A percentile compares a stretch with the other conserved stretches of the same genome.
These are phyloP conservation scores for Elaeis guineensis DNA, from an alignment of 176 grass and related monocot species.

Conservation along the genomic window DNA sequence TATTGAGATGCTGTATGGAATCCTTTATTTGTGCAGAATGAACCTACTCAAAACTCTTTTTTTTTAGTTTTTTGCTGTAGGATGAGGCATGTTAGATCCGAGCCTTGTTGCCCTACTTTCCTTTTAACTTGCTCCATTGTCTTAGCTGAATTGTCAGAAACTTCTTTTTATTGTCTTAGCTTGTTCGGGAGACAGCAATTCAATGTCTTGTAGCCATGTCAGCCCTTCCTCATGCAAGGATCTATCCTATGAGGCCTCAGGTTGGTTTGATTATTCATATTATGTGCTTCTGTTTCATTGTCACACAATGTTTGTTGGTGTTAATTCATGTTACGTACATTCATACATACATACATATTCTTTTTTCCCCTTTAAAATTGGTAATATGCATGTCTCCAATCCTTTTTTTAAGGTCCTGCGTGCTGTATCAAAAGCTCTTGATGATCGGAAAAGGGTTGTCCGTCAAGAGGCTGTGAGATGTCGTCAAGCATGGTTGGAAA, in stretches of 20 bases:
- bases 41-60: too few relatives aligned
- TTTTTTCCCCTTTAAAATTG: too few relatives aligned
- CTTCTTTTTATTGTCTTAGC: constrained; percentile 33
- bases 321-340: too few relatives aligned
- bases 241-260: constrained; percentile 68
- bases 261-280: constrained; percentile 29
- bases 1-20: too few relatives aligned
- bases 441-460: constrained; percentile 73
- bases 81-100: too few relatives aligned
- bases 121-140: not conserved
- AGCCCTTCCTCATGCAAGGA: constrained; percentile 71
- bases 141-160: constrained; percentile 3
- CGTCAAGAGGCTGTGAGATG: constrained; percentile 81
- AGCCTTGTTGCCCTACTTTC: too few relatives aligned
- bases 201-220: constrained; percentile 84
- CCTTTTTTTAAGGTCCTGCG: constrained; percentile 44
- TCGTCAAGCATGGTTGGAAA: constrained; percentile 69
- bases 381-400: too few relatives aligned
- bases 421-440: constrained; percentile 69
- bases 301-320: too few relatives aligned
- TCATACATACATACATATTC: too few relatives aligned
- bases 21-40: too few relatives aligned
- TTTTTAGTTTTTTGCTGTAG: too few relatives aligned
- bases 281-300: too few relatives aligned
- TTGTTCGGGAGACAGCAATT: constrained; percentile 87